Base-by-base conservation (phyloP, 352 stramenopile genomes). In the Phytopythium delawarense region DNA sequence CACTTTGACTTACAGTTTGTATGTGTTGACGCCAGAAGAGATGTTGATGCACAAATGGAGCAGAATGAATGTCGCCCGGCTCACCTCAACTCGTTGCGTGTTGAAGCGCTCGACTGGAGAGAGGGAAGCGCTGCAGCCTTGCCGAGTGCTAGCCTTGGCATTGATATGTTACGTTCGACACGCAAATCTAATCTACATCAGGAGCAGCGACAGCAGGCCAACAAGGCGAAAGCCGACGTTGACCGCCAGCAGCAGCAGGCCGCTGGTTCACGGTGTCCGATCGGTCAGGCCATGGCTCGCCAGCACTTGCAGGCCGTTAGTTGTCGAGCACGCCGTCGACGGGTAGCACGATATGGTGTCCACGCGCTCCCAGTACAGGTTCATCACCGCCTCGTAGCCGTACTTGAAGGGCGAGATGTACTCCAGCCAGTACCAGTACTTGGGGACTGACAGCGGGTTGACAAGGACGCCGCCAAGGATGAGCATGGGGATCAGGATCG, bases 361-460 rank as follows among this genome's bases (percentile, higher is more conserved):
- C 30, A 74, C 34, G 20, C 42, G 48, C 35, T 52, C 34, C 66
- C 66, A 72, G 53, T 59, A 70, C 7, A 58, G 52, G 3, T 58
- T 57, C 51, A 63, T 70, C 15, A 61, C 4, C n/a, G 52, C 66
- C 30, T 65, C 53, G 57, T 63, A 72, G 20, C 50, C 62, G 39
- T 72, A 72, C 50, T 63, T 65, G 44, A 72, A 49, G 9, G 63
- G 63, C 54, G 66, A 72, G 28, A 72, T 39, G 63, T 68, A 70
- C 37, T 66, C 37, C 16, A 72, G 23, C 66, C 66, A 72, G n/a
- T 45, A 23, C 18, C 67, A 67, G 67, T 66, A 74, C 13, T 61
- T 63, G 6, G 57, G 67, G 1, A 42, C 54, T n/a, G 35, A 50
- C 57, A 65, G 23, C 2, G 63, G 23, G 48, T 74, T 74, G n/a